Base-by-base conservation (phyloP, 257 asterid species). In the Solanum lignicaule region DNA sequence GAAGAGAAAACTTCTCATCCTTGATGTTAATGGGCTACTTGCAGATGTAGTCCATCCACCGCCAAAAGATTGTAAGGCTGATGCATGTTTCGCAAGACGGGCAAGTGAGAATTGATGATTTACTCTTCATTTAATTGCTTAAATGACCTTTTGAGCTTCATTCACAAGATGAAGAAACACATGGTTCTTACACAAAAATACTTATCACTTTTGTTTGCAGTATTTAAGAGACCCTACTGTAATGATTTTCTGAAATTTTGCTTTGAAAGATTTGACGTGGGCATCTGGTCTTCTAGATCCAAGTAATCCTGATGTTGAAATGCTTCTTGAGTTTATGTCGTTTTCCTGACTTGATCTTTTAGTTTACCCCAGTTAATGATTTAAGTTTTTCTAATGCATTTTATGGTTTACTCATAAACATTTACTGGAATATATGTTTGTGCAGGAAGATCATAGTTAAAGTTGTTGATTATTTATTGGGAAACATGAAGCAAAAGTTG, bases 21-120 rank as follows among this genome's bases (percentile, higher is more conserved):
- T 97, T 88, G 99, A 95, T 89, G 89, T 97, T 52, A 97, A 97
- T 92, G 99, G 99, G 87, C 89, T 97, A 90, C 97, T 95, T 86
- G 98, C 98, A 18, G 89, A 93, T 90, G 90, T 97, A 84, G 92
- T 97, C 33, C 83, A 87, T 93, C 98, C 98, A 86, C 91, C 93
- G 68, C 98, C 99, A 73, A 91, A 81, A 85, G 93, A 85, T n/a
- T 33, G 87, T 62, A 87, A 88, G 85, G 92, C 93, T 52, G 95
- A 95, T 74, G 73, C 25, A 83, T 89, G 90, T 85, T 88, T 95
- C 85, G 83, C 84, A 43, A 92, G 97, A 85, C 91, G 99, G 66
- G 98, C 98, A 91, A 91, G 99, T 96, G 86, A 93, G 96, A 88
- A 60, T 39, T 91, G 27, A 43, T 79, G 36, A 79, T 27, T 75